Evolutionary conservation across 495 filamentous ascomycete genomes (phyloP).

Genomic region (Cenococcum geophilum): DNA sequence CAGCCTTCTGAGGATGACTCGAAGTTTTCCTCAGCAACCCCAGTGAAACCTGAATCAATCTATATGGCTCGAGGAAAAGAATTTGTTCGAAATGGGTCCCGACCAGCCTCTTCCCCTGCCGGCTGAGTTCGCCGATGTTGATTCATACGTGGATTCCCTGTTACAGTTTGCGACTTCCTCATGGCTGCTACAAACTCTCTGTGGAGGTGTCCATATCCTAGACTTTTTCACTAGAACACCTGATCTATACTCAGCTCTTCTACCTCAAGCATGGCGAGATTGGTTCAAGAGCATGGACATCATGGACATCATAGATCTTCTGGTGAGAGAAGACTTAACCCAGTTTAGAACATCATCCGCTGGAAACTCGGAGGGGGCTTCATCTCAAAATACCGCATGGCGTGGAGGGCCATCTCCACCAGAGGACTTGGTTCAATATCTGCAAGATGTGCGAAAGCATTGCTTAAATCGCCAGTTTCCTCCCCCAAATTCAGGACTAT

Average conservation of each 20-base stretch:
- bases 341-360: constrained; percentile 28
- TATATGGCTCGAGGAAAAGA: constrained; percentile 7
- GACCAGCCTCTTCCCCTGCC: constrained; percentile 52
- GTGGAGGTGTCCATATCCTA: constrained; percentile 89
- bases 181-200: constrained; percentile 75
- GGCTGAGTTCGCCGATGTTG: constrained; percentile 50
- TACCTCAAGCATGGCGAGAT: constrained; percentile 72
- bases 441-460: constrained; percentile 64
- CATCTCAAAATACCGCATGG: constrained; percentile 37
- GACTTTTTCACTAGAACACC: constrained; percentile 91
- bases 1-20: too few species aligned
- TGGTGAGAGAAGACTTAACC: constrained; percentile 67
- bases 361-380: constrained; percentile 9
- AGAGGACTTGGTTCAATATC: constrained; percentile 62
- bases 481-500: constrained; percentile 1
- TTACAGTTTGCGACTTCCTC: constrained; percentile 68
- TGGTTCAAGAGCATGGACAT: constrained; percentile 67
- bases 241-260: constrained; percentile 63
- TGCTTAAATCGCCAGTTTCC: constrained; percentile 58
- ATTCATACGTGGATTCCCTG: constrained; percentile 72
- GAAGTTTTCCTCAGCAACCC: background rate
- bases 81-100: constrained; percentile 42
- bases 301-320: constrained; percentile 67
- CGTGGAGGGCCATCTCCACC: constrained; percentile 56
- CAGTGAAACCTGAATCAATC: constrained; percentile 4